These are phyloP conservation scores for Zygosaccharomyces bisporus DNA, from an alignment of 805 yeast genomes.

Conservation along the genomic window DNA sequence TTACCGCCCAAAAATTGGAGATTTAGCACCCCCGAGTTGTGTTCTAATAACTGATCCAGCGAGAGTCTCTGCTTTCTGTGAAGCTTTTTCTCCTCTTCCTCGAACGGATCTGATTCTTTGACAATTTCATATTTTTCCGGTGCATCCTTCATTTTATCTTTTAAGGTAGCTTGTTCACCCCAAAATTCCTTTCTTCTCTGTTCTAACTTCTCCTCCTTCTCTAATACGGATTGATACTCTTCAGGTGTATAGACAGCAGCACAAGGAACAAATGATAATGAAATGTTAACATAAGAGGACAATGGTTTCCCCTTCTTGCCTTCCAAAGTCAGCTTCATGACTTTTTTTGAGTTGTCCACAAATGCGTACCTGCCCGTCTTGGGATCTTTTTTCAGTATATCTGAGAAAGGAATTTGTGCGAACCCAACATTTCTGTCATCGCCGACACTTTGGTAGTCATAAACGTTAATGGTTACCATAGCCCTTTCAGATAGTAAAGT, in stretches of 20 bases:
- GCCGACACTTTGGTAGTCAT: constrained; percentile 63
- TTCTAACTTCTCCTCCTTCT: constrained; percentile 40
- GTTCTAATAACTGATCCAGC: constrained; percentile 48
- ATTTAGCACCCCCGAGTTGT: constrained; percentile 58
- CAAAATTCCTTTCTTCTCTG: constrained; percentile 38
- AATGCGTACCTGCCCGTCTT: constrained; percentile 44
- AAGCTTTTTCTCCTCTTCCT: constrained; percentile 31
- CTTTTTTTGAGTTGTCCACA: constrained; percentile 49
- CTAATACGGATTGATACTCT: constrained; percentile 48
- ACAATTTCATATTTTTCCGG: constrained; percentile 68
- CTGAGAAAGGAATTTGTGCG: constrained; percentile 47
- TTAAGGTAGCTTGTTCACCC: constrained; percentile 46
- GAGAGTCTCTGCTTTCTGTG: constrained; percentile 43
- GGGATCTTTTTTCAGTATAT: constrained; percentile 41
- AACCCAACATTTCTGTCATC: constrained; percentile 64
- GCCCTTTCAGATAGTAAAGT: constrained; percentile 62
- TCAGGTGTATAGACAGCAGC: constrained; percentile 57
- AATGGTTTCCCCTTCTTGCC: constrained; percentile 40
- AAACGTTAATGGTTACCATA: constrained; percentile 51
- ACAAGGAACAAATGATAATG: constrained; percentile 62
- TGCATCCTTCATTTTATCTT: constrained; percentile 48
- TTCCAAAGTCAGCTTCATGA: constrained; percentile 36
- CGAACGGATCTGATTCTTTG: constrained; percentile 43
- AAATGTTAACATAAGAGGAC: constrained; percentile 50
- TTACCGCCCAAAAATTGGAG: constrained; percentile 51